Evolutionary conservation across 2,329 filamentous ascomycete genomes (phyloP).

Genomic region (Acephala macrosclerotiorum): DNA sequence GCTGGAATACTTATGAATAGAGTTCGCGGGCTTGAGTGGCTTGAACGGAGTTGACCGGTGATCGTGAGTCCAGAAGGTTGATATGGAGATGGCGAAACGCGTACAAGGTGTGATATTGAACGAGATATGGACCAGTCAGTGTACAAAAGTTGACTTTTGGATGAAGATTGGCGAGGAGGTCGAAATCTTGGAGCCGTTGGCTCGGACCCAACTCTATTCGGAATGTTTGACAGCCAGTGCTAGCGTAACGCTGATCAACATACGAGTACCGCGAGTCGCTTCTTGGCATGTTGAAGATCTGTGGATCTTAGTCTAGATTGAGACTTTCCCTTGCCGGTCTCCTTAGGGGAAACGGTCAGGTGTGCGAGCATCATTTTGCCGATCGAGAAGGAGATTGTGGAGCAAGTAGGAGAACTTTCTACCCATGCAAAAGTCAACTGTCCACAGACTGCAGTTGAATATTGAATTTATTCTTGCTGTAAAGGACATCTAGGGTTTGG

Average conservation of each 20-base stretch:
- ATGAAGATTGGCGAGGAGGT: constrained; percentile 3
- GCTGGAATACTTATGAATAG: too few species aligned
- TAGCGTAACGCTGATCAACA: not conserved
- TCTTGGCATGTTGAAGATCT: not conserved
- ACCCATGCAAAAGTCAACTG: not conserved
- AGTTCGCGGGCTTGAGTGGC: not conserved
- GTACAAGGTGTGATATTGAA: constrained; percentile 3
- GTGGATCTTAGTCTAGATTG: not conserved
- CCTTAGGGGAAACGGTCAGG: not conserved
- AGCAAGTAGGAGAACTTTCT: not conserved
- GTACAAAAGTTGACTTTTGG: not conserved
- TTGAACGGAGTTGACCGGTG: not conserved
- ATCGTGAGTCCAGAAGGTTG: not conserved
- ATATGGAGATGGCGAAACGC: not conserved
- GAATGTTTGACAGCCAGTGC: not conserved
- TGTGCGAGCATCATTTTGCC: not conserved
- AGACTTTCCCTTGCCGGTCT: too few species aligned
- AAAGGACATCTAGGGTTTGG: not conserved
- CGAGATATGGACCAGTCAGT: not conserved
- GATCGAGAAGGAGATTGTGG: not conserved
- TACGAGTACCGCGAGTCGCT: not conserved
- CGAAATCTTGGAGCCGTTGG: not conserved
- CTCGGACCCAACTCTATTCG: not conserved
- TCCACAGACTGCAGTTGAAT: not conserved
- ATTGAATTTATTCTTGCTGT: not conserved